These are phyloP conservation scores for Amanita jacksonii DNA, from an alignment of 768 basidiomycete species.

Conservation along the genomic window DNA sequence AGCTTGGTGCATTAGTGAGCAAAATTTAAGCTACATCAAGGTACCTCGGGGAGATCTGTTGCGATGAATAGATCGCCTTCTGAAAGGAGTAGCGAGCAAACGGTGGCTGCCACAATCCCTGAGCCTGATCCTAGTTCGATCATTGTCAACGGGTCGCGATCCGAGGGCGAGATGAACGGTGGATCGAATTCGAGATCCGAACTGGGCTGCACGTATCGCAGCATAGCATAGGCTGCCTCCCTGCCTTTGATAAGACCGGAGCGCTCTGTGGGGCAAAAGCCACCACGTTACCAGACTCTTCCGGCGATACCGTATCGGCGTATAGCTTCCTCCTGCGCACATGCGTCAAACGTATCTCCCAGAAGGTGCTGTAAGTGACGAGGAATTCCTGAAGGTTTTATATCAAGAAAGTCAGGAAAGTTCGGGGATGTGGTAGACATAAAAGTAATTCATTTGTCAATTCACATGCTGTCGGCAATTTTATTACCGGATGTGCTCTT, in stretches of 20 bases:
- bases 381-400: conserved; percentile 20
- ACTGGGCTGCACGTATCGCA: conserved; percentile 39
- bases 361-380: conserved; percentile 8
- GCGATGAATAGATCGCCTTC: conserved; percentile 40
- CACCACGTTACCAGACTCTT: conserved; percentile 59
- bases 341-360: conserved; percentile 17
- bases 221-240: conserved; percentile 65
- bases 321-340: conserved; percentile 51
- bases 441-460: neutral
- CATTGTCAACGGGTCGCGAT: conserved; percentile 22
- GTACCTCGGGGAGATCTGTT: conserved; percentile 76
- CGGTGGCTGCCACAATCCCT: conserved; percentile 44
- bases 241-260: conserved; percentile 23
- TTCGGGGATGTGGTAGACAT: conserved; percentile 21
- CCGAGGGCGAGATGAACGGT: conserved; percentile 27
- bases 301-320: conserved; percentile 74
- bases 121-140: conserved; percentile 80
- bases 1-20: neutral
- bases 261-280: conserved; percentile 1
- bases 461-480: neutral
- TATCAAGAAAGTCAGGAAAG: conserved; percentile 29
- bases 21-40: neutral
- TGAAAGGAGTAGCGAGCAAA: conserved; percentile 26
- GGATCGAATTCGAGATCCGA: conserved; percentile 42
- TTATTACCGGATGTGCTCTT: neutral